Evolutionary conservation across 1,139 yeast genomes (phyloP), one percentile per base, ranked within the genome.

Genomic region (Debaryomyces psychrophilus): DNA sequence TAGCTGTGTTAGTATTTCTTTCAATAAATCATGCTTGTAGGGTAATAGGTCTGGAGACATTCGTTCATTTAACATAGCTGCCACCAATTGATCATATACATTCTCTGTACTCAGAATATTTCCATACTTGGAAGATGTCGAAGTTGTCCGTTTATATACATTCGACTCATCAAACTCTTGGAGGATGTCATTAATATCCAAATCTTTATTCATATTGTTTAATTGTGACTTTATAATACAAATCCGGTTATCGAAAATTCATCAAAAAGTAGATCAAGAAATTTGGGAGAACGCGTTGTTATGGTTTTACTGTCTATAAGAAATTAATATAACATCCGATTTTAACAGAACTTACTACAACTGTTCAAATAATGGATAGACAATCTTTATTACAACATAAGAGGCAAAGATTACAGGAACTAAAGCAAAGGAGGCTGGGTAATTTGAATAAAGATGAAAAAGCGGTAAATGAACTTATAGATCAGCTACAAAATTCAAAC

Each of bases 1-100:
- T 23, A 90, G 72, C 52, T 87, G 73, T 1, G 64, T 65, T 50
- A 90, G 65, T 14, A 87, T 76, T 36, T 83, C 67, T 7, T 76
- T 77, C 59, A 93, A 62, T 29, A 90, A 68, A 1, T 66, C 71
- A 20, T 76, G 77, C 50, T 89, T 83, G 60, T 86, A 92, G 0
- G 86, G 88, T 31, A 92, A 69, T 11, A 93, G 64, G 49, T 88
- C 96, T 0, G 97, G 97, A 0, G 95, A 76, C 77, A 83, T 82
- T 47, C 97, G 73, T 62, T 93, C 99, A 46, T 86, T 81, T 33
- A 87, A 67, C 97, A 96, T 92, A 2, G 83, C 81, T 31, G 73
- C 76, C n/a, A 80, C 73, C 35, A 90, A 68, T 34, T 65, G 67
- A 33, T 67, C 60, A 48, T 64, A 71, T 57, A 65, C 75, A 77